phyloP scores from a whole-genome alignment of 1,284 basidiomycete genomes.

The Sanghuangporus sanghuang region DNA sequence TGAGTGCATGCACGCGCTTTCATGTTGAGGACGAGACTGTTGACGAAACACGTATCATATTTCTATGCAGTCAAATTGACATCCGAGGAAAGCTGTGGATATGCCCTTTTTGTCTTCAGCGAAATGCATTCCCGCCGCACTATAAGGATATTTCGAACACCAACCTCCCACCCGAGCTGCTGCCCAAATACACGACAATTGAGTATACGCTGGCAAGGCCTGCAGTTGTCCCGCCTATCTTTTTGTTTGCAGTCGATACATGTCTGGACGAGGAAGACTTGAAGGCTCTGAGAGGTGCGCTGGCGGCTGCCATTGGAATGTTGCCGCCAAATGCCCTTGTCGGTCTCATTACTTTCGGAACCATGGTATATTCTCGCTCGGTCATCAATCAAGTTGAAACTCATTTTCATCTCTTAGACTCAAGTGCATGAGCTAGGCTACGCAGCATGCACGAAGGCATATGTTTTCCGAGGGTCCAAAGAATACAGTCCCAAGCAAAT shows the following conservation, averaged over 20 bases:
- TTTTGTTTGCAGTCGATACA: conserved; percentile 96
- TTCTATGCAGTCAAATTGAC: conserved; percentile 82
- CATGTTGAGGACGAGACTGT: not conserved
- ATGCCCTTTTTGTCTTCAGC: conserved; percentile 95
- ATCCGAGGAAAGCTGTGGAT: conserved; percentile 99
- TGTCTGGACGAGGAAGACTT: conserved; percentile 96
- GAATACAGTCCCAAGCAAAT: conserved; percentile 97
- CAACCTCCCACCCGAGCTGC: conserved; percentile 91
- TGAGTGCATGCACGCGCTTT: conserved; percentile 31
- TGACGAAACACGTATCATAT: conserved; percentile 1
- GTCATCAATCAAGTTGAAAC: not conserved
- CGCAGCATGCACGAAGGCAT: conserved; percentile 94
- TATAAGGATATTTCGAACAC: conserved; percentile 99
- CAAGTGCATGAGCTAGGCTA: conserved; percentile 99
- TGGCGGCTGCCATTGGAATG: conserved; percentile 90
- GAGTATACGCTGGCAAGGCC: conserved; percentile 95
- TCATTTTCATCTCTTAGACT: conserved; percentile 48
- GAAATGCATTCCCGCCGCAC: conserved; percentile 97
- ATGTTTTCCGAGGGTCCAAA: conserved; percentile 99
- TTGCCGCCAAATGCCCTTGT: conserved; percentile 93
- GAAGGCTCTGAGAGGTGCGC: conserved; percentile 88
- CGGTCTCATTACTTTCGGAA: conserved; percentile 93
- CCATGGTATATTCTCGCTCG: conserved; percentile 65
- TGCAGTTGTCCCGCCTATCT: conserved; percentile 90
- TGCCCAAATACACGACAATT: conserved; percentile 99